Conservation (phyloP, 106 monocot genomes). For the Gastrodia elata region DNA sequence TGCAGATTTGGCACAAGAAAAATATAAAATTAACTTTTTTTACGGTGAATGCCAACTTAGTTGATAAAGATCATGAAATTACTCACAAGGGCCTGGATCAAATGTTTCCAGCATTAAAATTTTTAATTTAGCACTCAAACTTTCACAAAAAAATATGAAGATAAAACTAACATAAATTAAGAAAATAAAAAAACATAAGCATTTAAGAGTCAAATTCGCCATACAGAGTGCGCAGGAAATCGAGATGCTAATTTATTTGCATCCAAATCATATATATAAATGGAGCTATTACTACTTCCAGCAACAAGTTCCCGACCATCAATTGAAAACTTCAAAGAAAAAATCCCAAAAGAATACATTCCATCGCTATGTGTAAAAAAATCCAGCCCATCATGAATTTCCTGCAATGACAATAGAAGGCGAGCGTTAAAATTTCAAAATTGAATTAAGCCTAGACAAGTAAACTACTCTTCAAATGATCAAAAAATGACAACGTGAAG, state of each 20-base stretch:
- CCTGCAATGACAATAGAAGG: constrained; percentile 38
- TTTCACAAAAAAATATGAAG: background rate
- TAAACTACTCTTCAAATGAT: background rate
- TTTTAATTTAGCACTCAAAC: too few relatives aligned
- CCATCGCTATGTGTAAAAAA: constrained; percentile 51
- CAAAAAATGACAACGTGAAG: background rate
- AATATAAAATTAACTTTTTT: background rate
- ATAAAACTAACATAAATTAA: background rate
- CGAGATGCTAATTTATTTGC: constrained; percentile 62
- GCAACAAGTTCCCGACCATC: constrained; percentile 90
- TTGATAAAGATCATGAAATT: too few relatives aligned
- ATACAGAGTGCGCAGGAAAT: constrained; percentile 67
- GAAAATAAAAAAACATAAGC: background rate
- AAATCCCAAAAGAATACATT: constrained; percentile 64
- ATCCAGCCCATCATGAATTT: constrained; percentile 78
- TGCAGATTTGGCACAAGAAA: background rate
- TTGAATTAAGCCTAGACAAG: background rate
- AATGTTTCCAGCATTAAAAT: too few relatives aligned
- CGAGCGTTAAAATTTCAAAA: background rate
- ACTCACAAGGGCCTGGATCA: too few relatives aligned
- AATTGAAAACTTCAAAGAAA: constrained; percentile 88
- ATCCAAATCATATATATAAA: constrained; percentile 81
- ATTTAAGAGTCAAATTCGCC: background rate
- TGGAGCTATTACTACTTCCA: constrained; percentile 65
- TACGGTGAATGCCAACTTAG: too few relatives aligned